These are phyloP conservation scores for Rubroboletus pulcherrimus DNA, from an alignment of 768 basidiomycete species.

Conservation along the genomic window DNA sequence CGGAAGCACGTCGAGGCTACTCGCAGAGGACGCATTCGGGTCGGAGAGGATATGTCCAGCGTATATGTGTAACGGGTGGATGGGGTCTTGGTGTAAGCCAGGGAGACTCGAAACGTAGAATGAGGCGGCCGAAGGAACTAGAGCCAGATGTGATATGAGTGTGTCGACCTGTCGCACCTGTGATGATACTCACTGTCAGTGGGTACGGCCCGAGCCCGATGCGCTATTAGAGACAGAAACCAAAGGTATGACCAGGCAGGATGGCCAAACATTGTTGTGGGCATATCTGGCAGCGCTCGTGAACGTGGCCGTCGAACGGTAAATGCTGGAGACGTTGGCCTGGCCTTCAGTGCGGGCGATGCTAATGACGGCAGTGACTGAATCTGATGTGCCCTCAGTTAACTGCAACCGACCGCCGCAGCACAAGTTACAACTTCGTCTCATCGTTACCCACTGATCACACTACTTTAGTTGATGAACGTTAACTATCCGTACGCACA, in stretches of 20 bases:
- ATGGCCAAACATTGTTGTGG: conserved; percentile 1
- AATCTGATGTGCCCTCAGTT: neutral
- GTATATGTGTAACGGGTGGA: conserved; percentile 72
- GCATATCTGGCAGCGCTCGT: conserved; percentile 2
- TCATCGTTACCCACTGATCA: neutral
- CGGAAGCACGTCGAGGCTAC: conserved; percentile 59
- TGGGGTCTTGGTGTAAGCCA: conserved; percentile 67
- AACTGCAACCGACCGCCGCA: neutral
- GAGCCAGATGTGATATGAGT: neutral
- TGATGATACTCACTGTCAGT: conserved; percentile 36
- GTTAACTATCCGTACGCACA: neutral
- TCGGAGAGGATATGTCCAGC: conserved; percentile 85
- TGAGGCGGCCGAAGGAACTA: conserved; percentile 76
- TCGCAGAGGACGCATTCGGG: conserved; percentile 49
- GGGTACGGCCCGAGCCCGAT: conserved; percentile 28
- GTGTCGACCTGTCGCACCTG: neutral
- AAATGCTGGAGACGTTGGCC: neutral
- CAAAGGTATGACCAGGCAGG: conserved; percentile 14
- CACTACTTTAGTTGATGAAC: too few species aligned
- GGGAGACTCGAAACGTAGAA: conserved; percentile 81
- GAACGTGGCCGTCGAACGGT: neutral
- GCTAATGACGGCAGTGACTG: neutral
- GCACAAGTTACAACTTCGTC: neutral
- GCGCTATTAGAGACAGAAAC: conserved; percentile 14
- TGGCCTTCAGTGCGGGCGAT: neutral